These are phyloP conservation scores for Hevea brasiliensis DNA, from an alignment of 345 rosid genomes.

Conservation along the genomic window DNA sequence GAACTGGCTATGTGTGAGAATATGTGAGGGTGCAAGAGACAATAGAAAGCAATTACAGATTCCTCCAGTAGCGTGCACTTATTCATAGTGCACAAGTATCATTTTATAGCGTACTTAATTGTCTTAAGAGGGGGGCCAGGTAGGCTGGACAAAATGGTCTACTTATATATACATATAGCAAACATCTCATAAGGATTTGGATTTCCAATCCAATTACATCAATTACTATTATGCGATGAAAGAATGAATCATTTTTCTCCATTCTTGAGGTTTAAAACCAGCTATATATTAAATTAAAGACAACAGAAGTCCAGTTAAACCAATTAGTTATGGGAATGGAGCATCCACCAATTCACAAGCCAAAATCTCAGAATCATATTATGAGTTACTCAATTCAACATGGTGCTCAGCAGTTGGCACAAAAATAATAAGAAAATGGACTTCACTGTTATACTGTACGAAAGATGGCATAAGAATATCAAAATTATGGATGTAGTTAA, in stretches of 20 bases:
- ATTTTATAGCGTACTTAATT: neutral
- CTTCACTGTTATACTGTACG: neutral
- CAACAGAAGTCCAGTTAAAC: neutral
- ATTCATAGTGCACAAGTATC: neutral
- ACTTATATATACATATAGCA: too few relatives aligned
- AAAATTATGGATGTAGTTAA: neutral
- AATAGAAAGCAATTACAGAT: neutral
- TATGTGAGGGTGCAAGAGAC: neutral
- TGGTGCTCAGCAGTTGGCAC: neutral
- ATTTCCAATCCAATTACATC: neutral
- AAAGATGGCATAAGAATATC: conserved; percentile 1
- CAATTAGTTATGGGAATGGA: neutral
- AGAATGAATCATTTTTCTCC: neutral
- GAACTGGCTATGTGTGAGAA: neutral
- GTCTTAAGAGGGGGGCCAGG: neutral
- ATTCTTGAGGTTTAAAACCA: neutral
- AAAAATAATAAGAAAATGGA: neutral
- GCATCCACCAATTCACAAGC: neutral
- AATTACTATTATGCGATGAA: neutral
- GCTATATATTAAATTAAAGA: neutral
- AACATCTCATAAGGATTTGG: neutral
- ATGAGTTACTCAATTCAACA: neutral
- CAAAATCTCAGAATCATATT: conserved; percentile 1
- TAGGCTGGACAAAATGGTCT: too few relatives aligned
- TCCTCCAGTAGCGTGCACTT: neutral